Percentiles rank a stretch among this genome's conserved stretches.
These are phyloP conservation scores for Syzygium syzygioides DNA, from an alignment of 441 rosid species.

Conservation along the genomic window DNA sequence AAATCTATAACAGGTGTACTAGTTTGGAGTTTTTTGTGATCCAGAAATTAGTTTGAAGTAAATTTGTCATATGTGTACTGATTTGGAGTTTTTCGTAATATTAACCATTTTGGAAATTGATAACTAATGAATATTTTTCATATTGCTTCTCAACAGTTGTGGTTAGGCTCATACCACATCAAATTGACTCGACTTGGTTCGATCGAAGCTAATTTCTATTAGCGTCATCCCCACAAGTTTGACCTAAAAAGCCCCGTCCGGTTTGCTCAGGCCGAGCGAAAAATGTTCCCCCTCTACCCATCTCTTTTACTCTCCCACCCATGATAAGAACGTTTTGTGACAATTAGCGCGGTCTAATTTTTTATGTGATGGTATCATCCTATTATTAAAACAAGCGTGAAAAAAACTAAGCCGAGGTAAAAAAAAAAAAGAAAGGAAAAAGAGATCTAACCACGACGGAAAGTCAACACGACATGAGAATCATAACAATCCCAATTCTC, in stretches of 20 bases:
- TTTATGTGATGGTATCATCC: background rate
- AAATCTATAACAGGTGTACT: too few species aligned
- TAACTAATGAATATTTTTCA: background rate
- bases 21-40: too few species aligned
- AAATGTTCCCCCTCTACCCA: background rate
- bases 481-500: background rate
- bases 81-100: too few species aligned
- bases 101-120: background rate
- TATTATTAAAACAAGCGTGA: background rate
- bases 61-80: too few species aligned
- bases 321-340: background rate
- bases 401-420: background rate
- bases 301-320: background rate
- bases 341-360: background rate
- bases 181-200: background rate
- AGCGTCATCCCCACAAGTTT: background rate
- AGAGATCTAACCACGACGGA: background rate
- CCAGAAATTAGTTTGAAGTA: too few species aligned
- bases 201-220: background rate
- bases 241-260: background rate
- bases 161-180: rapidly evolving
- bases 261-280: background rate
- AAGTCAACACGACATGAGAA: background rate
- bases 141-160: rapidly evolving
- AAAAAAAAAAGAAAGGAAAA: background rate